These are phyloP conservation scores for Babesia ovata DNA, from an alignment of 169 alveolate genomes.

Conservation along the genomic window DNA sequence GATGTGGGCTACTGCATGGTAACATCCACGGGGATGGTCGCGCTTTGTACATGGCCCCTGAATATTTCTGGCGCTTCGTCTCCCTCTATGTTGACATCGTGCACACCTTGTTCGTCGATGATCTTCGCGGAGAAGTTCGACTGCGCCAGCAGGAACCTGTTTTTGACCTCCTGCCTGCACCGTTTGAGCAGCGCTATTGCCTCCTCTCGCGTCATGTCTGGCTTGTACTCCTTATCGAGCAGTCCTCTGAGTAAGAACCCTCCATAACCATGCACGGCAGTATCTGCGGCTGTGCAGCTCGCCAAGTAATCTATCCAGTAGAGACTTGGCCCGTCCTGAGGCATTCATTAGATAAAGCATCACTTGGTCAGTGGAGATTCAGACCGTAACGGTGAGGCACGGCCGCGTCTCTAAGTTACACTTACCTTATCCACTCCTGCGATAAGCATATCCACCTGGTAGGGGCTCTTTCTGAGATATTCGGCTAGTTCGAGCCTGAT, in stretches of 20 bases:
- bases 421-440: slow-evolving; percentile 84
- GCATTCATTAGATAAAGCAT: not conserved
- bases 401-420: not conserved
- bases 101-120: slow-evolving; percentile 64
- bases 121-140: slow-evolving; percentile 67
- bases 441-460: slow-evolving; percentile 82
- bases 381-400: not conserved
- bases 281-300: slow-evolving; percentile 78
- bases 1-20: slow-evolving; percentile 20
- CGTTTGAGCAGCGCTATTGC: slow-evolving; percentile 81
- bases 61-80: slow-evolving; percentile 61
- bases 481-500: slow-evolving; percentile 85
- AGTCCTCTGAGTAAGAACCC: slow-evolving; percentile 86
- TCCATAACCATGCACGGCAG: slow-evolving; percentile 92
- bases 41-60: not conserved
- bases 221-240: slow-evolving; percentile 86
- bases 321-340: slow-evolving; percentile 85
- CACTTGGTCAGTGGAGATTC: not conserved
- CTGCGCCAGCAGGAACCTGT: slow-evolving; percentile 86
- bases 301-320: slow-evolving; percentile 92
- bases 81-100: slow-evolving; percentile 46
- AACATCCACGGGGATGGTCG: slow-evolving; percentile 11
- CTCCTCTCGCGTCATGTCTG: slow-evolving; percentile 82
- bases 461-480: slow-evolving; percentile 85
- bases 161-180: slow-evolving; percentile 86